phyloP scores from a whole-genome alignment of 495 filamentous ascomycete genomes.

The Immersiella caudata region DNA sequence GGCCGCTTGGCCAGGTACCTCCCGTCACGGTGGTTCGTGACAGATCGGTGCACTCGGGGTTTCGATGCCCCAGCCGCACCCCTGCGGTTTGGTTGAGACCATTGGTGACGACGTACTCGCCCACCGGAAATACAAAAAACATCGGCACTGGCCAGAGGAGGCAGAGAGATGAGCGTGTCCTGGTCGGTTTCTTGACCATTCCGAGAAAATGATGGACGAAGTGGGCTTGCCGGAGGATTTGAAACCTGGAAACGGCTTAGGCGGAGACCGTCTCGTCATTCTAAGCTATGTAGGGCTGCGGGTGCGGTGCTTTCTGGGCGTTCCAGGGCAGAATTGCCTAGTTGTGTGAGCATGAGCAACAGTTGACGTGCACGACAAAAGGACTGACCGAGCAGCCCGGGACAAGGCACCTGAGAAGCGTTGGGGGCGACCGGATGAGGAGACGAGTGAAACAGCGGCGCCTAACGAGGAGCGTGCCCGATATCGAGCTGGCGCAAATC shows the following conservation, averaged over 20 bases:
- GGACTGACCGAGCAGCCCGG: not conserved
- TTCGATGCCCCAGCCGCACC: slow-evolving; percentile 1
- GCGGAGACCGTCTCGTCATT: no score
- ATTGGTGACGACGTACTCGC: not conserved
- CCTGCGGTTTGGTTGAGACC: not conserved
- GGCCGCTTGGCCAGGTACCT: slow-evolving; percentile 2
- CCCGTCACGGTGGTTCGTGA: slow-evolving; percentile 1
- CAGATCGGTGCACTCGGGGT: slow-evolving; percentile 1
- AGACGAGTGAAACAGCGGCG: not conserved
- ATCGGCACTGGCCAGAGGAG: not conserved
- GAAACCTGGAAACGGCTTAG: no score
- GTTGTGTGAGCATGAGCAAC: not conserved
- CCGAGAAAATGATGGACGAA: not conserved
- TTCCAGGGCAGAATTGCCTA: not conserved
- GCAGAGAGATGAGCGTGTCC: not conserved
- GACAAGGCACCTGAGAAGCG: not conserved
- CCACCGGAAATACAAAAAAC: not conserved
- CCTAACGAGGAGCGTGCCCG: not conserved
- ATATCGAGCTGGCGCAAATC: not conserved
- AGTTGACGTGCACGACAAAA: not conserved
- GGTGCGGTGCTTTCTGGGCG: no score
- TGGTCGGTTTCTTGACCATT: not conserved
- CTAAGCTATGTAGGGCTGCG: no score
- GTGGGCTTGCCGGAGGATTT: no score
- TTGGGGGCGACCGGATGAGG: not conserved